These are phyloP conservation scores for Globisporangium parvum DNA, from an alignment of 352 stramenopile genomes.

Conservation along the genomic window DNA sequence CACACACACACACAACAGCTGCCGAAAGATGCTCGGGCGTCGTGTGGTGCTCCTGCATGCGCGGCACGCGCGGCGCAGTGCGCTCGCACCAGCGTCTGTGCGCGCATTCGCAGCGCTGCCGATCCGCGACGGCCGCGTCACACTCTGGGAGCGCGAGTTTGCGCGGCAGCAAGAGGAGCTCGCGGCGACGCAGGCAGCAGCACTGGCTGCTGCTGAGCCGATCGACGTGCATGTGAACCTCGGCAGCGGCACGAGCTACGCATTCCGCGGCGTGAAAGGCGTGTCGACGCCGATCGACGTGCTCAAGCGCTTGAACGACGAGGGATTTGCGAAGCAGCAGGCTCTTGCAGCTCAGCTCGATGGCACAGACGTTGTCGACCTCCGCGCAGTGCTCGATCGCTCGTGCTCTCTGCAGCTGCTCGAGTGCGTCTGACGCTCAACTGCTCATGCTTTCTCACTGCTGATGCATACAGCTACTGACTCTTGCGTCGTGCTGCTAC, in stretches of 20 bases:
- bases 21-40: background rate
- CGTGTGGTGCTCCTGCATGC: background rate
- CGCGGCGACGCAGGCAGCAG: conserved; percentile 2
- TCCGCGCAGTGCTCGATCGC: conserved; percentile 35
- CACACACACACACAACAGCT: too few relatives aligned
- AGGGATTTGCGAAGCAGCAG: conserved; percentile 50
- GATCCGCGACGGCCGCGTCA: conserved; percentile 39
- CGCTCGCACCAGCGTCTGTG: background rate
- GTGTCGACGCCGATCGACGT: conserved; percentile 54
- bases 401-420: conserved; percentile 50
- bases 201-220: conserved; percentile 16
- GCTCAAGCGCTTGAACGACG: conserved; percentile 47
- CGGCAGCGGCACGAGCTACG: conserved; percentile 15
- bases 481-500: background rate
- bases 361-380: conserved; percentile 41
- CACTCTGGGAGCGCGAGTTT: conserved; percentile 49
- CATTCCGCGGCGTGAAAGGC: conserved; percentile 38
- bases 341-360: conserved; percentile 43
- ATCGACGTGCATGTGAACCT: conserved; percentile 43
- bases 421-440: conserved; percentile 37
- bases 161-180: conserved; percentile 35
- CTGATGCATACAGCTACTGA: background rate
- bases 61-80: background rate
- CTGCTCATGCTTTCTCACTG: background rate
- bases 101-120: conserved; percentile 18